Evolutionary conservation across 768 basidiomycete species (phyloP).

Genomic region (Brasilioporus rufonigricans): DNA sequence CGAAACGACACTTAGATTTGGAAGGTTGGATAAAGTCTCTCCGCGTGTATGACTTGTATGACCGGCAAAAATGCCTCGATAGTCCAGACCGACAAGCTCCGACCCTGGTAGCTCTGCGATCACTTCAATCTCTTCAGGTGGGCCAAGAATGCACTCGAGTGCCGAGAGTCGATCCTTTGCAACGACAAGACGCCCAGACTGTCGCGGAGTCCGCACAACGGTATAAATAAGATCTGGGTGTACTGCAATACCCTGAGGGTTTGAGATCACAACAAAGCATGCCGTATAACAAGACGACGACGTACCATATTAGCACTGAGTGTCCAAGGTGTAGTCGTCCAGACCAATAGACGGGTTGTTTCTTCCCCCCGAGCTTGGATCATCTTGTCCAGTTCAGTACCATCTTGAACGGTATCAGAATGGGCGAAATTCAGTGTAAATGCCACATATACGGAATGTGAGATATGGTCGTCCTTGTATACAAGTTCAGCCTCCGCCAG

Average conservation of each 20-base stretch:
- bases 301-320: conserved; percentile 91
- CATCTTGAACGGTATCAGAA: conserved; percentile 13
- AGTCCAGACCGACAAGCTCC: conserved; percentile 58
- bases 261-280: background rate
- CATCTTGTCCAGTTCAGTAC: conserved; percentile 3
- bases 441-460: conserved; percentile 82
- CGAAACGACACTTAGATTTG: conserved; percentile 49
- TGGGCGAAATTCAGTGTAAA: conserved; percentile 56
- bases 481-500: conserved; percentile 92
- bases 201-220: conserved; percentile 38
- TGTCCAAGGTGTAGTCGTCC: conserved; percentile 99
- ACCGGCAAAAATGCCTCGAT: conserved; percentile 58
- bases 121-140: conserved; percentile 18
- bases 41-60: conserved; percentile 18
- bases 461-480: conserved; percentile 87
- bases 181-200: conserved; percentile 41
- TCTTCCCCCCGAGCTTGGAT: conserved; percentile 35
- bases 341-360: conserved; percentile 65
- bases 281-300: background rate
- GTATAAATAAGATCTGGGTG: conserved; percentile 70
- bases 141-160: conserved; percentile 25
- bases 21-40: background rate
- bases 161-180: conserved; percentile 49
- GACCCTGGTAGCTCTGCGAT: conserved; percentile 30
- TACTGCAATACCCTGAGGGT: conserved; percentile 82